Evolutionary conservation across 148 eudicot species (phyloP).

Genomic region (Nepenthes mirabilis): DNA sequence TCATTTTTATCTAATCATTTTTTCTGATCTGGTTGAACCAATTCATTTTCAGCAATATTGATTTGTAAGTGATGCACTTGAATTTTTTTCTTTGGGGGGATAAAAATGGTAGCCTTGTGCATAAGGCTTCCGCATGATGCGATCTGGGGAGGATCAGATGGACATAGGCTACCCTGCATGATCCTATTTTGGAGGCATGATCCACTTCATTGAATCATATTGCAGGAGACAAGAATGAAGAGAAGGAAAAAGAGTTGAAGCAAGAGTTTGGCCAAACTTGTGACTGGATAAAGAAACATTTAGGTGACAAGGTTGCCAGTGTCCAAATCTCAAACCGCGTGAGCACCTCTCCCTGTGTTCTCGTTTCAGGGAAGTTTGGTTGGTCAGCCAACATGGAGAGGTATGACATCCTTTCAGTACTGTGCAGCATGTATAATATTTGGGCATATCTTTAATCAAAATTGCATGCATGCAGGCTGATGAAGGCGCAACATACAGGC

Average conservation of each 20-base stretch:
- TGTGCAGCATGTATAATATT: too few relatives aligned
- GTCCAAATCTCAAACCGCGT: conserved; percentile 85
- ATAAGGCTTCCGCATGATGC: too few relatives aligned
- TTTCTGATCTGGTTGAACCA: too few relatives aligned
- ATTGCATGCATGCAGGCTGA: conserved; percentile 41
- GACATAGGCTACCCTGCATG: too few relatives aligned
- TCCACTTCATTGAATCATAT: conserved; percentile 1
- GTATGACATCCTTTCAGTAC: conserved; percentile 13
- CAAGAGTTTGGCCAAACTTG: conserved; percentile 80
- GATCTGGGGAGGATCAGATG: too few relatives aligned
- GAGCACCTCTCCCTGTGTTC: conserved; percentile 90
- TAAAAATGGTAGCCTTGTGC: too few relatives aligned
- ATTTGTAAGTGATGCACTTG: not conserved
- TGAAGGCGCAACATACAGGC: conserved; percentile 61
- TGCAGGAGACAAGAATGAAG: conserved; percentile 75
- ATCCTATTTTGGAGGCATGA: not conserved
- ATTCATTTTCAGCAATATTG: not conserved
- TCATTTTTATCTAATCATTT: too few relatives aligned
- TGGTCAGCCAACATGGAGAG: conserved; percentile 99
- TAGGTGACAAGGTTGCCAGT: conserved; percentile 86
- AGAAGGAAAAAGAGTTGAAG: conserved; percentile 58
- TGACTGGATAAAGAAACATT: conserved; percentile 86
- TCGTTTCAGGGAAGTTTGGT: conserved; percentile 84
- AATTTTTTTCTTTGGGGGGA: too few relatives aligned
- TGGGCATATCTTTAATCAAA: not conserved